Conservation (phyloP, 495 filamentous ascomycete genomes). For the Xylaria telfairii region DNA sequence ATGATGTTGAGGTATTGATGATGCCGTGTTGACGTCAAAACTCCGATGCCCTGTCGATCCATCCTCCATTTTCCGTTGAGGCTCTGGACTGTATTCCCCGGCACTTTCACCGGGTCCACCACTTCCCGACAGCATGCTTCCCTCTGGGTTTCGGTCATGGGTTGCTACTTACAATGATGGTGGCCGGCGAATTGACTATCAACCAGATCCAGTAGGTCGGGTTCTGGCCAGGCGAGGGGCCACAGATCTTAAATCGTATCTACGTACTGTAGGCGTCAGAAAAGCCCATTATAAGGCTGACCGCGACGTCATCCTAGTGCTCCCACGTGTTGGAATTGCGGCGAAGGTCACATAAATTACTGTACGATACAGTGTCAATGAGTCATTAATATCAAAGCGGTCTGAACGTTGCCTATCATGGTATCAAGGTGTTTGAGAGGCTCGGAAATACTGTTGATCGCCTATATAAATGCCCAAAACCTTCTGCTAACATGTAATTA, state of each 20-base stretch:
- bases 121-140: background rate
- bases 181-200: background rate
- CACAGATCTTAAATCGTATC: background rate
- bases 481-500: background rate
- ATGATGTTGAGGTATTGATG: background rate
- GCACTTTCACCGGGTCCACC: background rate
- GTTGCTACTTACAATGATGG: background rate
- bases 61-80: background rate
- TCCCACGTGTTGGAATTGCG: background rate
- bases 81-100: background rate
- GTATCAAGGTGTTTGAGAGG: background rate
- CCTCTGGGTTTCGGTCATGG: background rate
- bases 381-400: background rate
- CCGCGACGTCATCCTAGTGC: background rate
- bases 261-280: conserved; percentile 15
- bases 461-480: background rate
- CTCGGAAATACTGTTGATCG: background rate
- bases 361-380: background rate
- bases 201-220: background rate
- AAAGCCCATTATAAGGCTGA: background rate
- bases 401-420: background rate
- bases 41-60: conserved; percentile 6
- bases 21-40: background rate
- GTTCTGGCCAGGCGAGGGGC: background rate
- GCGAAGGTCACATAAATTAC: background rate